Evolutionary conservation across 164 flowering plant species (phyloP), one percentile per base, ranked within the genome.

Genomic region (Tetrastigma voinierianum): DNA sequence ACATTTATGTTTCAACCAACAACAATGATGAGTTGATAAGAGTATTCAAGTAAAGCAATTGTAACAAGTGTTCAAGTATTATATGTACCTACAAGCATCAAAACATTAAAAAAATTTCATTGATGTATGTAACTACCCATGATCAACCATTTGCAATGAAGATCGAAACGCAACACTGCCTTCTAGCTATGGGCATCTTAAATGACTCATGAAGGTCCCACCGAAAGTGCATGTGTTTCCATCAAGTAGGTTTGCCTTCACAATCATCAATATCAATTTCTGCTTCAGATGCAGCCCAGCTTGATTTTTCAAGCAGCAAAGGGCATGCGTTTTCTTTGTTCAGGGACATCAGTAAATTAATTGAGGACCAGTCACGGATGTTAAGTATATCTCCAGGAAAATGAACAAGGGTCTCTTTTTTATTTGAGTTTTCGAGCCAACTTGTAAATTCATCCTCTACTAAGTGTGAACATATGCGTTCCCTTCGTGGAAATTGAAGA

Each of bases 281-380:
- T 56, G 12, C 70, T 54, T 43, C 52, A 46, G 48, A 49, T 40
- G 13, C 60, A 59, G 61, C 56, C 69, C 67, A 57, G 65, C 73
- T 64, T 51, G 77, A 62, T 25, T 61, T 62, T 49, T 69, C 74
- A 53, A 64, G 70, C 62, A 77, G 52, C 17, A 55, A 25, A 7
- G 78, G 76, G 16, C 49, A 62, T 44, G 58, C 59, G 46, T 59
- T 44, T 17, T 75, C 75, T 43, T 51, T 46, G 25, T 66, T 60
- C 12, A 62, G 45, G 52, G 73, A 54, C 10, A 54, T 19, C 63
- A 61, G 70, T 61, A 74, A 66, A 61, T 32, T 44, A 7, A 55
- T 7, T 47, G 79, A 47, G 57, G 74, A 52, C 47, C 46, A 23
- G 54, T 73, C 70, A 40, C 46, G 19, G 21, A 68, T 56, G 61